Conservation (phyloP, 805 yeast genomes). For the Saccharomycopsis lassenensis region DNA sequence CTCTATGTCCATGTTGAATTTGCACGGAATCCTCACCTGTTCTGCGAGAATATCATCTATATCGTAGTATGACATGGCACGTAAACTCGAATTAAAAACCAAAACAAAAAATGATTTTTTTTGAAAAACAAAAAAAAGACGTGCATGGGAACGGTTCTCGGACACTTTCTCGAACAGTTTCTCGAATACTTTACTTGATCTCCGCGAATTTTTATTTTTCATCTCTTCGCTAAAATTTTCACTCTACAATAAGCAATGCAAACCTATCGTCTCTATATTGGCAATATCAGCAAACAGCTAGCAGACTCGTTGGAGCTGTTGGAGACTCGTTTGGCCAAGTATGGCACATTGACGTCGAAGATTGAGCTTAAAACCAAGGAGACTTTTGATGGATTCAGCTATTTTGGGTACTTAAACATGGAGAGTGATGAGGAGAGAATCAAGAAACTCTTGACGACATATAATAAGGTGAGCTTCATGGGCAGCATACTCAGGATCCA, state of each 20-base stretch:
- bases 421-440: conserved; percentile 35
- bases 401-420: conserved; percentile 61
- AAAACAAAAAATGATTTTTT: neutral
- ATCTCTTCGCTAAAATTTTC: neutral
- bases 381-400: conserved; percentile 29
- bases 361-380: conserved; percentile 49
- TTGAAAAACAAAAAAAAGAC: no score
- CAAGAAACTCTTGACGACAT: conserved; percentile 39
- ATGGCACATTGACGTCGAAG: conserved; percentile 41
- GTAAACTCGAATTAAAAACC: neutral
- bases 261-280: conserved; percentile 41
- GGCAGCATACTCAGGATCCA: conserved; percentile 56
- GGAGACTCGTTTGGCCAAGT: conserved; percentile 44
- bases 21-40: conserved; percentile 63
- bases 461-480: conserved; percentile 67
- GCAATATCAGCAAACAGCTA: conserved; percentile 49
- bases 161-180: no score
- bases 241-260: neutral
- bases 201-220: no score
- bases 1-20: conserved; percentile 67
- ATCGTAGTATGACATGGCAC: conserved; percentile 41
- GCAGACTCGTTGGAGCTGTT: conserved; percentile 37
- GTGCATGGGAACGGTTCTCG: no score
- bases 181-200: no score
- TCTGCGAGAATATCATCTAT: conserved; percentile 68